Percentiles rank a stretch among this genome's conserved stretches.
These are phyloP conservation scores for Amyloporia xantha DNA, from an alignment of 768 basidiomycete genomes.

Conservation along the genomic window DNA sequence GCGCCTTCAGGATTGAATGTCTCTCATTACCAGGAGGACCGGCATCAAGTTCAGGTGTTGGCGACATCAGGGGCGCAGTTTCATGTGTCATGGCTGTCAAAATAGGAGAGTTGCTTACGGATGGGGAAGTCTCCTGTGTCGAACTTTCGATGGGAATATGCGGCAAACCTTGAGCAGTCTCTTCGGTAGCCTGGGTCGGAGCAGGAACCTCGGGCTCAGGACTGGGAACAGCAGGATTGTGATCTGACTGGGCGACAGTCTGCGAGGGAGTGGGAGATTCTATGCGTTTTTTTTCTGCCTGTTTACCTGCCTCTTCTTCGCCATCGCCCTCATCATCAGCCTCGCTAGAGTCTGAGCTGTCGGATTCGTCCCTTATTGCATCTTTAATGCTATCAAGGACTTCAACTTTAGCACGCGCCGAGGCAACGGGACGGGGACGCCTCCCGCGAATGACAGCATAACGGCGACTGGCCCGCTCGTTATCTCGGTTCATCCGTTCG, in stretches of 20 bases:
- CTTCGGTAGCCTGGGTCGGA: background rate
- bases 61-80: conserved; percentile 17
- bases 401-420: conserved; percentile 81
- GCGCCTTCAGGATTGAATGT: conserved; percentile 71
- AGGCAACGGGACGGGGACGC: conserved; percentile 85
- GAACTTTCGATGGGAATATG: background rate
- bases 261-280: background rate
- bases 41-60: conserved; percentile 45
- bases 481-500: conserved; percentile 74
- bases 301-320: conserved; percentile 34
- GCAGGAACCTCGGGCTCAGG: background rate
- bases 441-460: conserved; percentile 84
- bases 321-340: conserved; percentile 66
- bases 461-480: conserved; percentile 65
- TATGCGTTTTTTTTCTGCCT: conserved; percentile 10
- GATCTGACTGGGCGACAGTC: background rate
- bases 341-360: conserved; percentile 59
- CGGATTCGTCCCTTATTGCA: conserved; percentile 80
- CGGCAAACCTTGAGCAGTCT: background rate
- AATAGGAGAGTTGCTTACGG: conserved; percentile 52
- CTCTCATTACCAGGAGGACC: conserved; percentile 50
- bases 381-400: conserved; percentile 87
- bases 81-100: conserved; percentile 15
- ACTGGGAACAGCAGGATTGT: background rate
- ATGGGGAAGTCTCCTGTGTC: conserved; percentile 22